Base-by-base conservation (phyloP, 2,329 filamentous ascomycete genomes). In the Botrytis elliptica region DNA sequence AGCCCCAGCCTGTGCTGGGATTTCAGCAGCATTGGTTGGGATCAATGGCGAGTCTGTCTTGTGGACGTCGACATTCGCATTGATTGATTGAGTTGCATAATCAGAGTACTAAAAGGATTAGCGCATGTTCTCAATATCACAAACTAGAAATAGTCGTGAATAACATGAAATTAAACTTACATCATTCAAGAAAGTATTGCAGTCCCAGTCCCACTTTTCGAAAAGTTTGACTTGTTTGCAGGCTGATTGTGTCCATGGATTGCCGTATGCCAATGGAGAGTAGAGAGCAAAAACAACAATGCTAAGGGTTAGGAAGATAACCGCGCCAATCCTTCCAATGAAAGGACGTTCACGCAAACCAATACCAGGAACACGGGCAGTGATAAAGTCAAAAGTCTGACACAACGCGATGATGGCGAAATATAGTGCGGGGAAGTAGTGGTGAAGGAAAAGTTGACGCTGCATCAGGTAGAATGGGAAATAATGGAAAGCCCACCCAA, bases 391-490 rank as follows among this genome's bases (percentile, higher is more conserved):
- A 83, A 94, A 95, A 68, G 93, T 88, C 83, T 98, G 95, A 83
- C 92, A 96, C 73, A 98, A 88, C 14, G 93, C 91, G 77, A 98
- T 91, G 79, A 99, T 90, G 76, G 93, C 94, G 82, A 99, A 99
- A 85, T 97, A 97, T 22, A 99, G 89, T 3, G 96, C 96, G 0
- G 96, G 96, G 84, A 99, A 96, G 84, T 99, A 99, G 85, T 99
- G 96, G 83, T 99, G 96, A 75, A 99, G 87, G 88, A 99, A 99
- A 52, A 99, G 90, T 84, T 99, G 96, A 79, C 96, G 94, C 82
- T 96, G 91, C 96, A 99, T 98, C 74, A 99, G 88, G 85, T 91
- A 99, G 86, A 99, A 99, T 18, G 96, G 96, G 87, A 99, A 98
- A 86, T 98, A 99, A 84, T 99, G 96, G 83, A 99, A 92, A 66